Evolutionary conservation across 1,284 basidiomycete genomes (phyloP).

Genomic region (Boletus mariae): DNA sequence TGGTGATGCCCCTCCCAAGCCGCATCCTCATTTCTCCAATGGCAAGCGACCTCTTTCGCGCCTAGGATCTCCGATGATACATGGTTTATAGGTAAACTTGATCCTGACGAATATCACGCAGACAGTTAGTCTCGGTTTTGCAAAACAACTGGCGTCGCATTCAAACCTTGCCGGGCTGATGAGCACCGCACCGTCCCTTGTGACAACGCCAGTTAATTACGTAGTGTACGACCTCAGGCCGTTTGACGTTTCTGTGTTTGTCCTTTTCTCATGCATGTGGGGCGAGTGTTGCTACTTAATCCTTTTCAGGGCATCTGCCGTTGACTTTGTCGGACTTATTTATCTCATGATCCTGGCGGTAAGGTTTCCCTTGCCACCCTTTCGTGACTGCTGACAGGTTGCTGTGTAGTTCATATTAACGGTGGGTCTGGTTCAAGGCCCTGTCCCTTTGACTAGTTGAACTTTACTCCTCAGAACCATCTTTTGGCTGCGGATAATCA

Average conservation of each 20-base stretch:
- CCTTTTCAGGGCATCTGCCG: constrained; percentile 58
- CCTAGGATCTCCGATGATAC: background rate
- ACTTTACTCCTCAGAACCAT: constrained; percentile 22
- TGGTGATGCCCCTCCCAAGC: constrained; percentile 15
- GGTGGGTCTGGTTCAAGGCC: constrained; percentile 31
- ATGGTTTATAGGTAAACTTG: constrained; percentile 13
- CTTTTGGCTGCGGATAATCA: constrained; percentile 31
- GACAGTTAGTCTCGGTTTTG: constrained; percentile 37
- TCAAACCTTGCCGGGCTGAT: constrained; percentile 38
- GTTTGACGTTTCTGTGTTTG: constrained; percentile 61
- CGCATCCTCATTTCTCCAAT: constrained; percentile 24
- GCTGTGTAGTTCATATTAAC: constrained; percentile 38
- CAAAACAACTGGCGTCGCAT: constrained; percentile 34
- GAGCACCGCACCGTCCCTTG: constrained; percentile 52
- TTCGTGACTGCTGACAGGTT: constrained; percentile 20
- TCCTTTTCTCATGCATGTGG: constrained; percentile 4
- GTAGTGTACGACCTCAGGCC: constrained; percentile 57
- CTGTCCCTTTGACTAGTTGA: background rate
- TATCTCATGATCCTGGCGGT: constrained; percentile 65
- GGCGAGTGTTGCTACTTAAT: background rate
- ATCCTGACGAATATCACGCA: constrained; percentile 23
- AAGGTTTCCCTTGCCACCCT: constrained; percentile 30
- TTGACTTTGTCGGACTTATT: constrained; percentile 72
- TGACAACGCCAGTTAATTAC: constrained; percentile 52
- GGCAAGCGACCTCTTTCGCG: constrained; percentile 7